Percentiles rank a stretch among this genome's conserved stretches.
phyloP scores from a whole-genome alignment of 768 basidiomycete species.

The Kwoniella sp. region DNA sequence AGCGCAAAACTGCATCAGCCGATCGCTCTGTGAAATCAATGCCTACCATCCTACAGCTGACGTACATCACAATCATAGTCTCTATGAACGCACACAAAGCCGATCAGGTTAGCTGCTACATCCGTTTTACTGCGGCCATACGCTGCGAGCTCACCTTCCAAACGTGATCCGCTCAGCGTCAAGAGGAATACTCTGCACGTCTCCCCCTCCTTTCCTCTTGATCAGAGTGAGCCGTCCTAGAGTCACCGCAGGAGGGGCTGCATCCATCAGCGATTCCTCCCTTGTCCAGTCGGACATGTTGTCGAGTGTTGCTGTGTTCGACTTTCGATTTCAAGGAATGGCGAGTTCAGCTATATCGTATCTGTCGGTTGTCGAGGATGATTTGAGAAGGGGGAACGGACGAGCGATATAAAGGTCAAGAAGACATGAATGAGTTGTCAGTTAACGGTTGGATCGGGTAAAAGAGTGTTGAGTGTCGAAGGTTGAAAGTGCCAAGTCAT shows the following conservation, averaged over 20 bases:
- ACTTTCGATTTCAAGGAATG: neutral
- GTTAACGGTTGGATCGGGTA: too few species aligned
- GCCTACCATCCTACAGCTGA: neutral
- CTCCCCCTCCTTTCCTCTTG: slow-evolving; percentile 36
- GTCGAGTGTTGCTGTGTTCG: neutral
- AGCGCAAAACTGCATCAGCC: slow-evolving; percentile 3
- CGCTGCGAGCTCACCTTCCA: slow-evolving; percentile 37
- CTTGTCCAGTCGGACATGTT: slow-evolving; percentile 12
- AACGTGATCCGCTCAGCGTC: slow-evolving; percentile 44
- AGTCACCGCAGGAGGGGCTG: slow-evolving; percentile 3
- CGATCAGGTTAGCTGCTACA: too few species aligned
- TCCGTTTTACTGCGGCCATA: too few species aligned
- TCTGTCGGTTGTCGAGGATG: neutral
- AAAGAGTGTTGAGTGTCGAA: too few species aligned
- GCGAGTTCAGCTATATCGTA: neutral
- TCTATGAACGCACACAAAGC: slow-evolving; percentile 10
- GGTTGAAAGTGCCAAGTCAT: neutral
- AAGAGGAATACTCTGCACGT: slow-evolving; percentile 42
- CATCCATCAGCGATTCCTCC: slow-evolving; percentile 23
- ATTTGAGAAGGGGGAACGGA: neutral
- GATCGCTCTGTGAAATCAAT: neutral
- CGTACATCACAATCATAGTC: slow-evolving; percentile 46
- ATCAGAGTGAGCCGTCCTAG: slow-evolving; percentile 37
- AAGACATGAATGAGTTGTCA: too few species aligned
- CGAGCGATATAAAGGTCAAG: too few species aligned